A percentile compares a stretch with the other conserved stretches of the same genome.
Conservation (phyloP, 495 filamentous ascomycete genomes). For the Xylaria castorea region DNA sequence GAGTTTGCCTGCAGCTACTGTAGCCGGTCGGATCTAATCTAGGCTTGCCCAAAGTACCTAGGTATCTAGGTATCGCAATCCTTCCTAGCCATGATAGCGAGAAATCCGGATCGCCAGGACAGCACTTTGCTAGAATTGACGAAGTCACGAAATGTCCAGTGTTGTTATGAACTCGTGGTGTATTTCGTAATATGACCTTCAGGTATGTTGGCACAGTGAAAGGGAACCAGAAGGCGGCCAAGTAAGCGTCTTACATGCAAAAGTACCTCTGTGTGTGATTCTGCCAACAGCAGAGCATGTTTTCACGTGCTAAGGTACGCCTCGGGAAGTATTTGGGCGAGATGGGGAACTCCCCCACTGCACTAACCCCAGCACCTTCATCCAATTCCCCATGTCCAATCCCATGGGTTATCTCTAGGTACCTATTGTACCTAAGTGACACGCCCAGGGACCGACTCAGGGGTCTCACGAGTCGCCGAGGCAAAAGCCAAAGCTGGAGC, state of each 20-base stretch:
- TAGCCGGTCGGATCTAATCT: too few species aligned
- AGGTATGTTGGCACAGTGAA: not conserved
- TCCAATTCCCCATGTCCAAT: not conserved
- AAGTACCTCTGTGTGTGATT: not conserved
- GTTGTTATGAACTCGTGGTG: not conserved
- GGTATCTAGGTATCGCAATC: not conserved
- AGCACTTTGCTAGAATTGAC: too few species aligned
- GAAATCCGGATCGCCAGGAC: not conserved
- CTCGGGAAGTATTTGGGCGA: not conserved
- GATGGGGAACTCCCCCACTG: not conserved
- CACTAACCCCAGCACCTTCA: not conserved
- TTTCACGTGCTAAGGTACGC: not conserved
- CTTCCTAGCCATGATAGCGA: not conserved
- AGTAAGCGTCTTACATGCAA: not conserved
- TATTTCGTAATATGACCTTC: not conserved
- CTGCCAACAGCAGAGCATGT: not conserved
- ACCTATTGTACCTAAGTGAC: not conserved
- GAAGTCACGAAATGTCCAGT: not conserved
- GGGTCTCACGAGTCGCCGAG: constrained; percentile 11
- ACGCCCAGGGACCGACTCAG: not conserved
- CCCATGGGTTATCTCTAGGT: not conserved
- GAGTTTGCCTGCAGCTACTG: too few species aligned
- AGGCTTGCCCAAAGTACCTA: too few species aligned
- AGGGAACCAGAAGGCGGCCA: not conserved
- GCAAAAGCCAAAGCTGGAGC: constrained; percentile 16